Evolutionary conservation across 1,139 yeast genomes (phyloP), one percentile per base, ranked within the genome.

Genomic region (Pichia sp.): DNA sequence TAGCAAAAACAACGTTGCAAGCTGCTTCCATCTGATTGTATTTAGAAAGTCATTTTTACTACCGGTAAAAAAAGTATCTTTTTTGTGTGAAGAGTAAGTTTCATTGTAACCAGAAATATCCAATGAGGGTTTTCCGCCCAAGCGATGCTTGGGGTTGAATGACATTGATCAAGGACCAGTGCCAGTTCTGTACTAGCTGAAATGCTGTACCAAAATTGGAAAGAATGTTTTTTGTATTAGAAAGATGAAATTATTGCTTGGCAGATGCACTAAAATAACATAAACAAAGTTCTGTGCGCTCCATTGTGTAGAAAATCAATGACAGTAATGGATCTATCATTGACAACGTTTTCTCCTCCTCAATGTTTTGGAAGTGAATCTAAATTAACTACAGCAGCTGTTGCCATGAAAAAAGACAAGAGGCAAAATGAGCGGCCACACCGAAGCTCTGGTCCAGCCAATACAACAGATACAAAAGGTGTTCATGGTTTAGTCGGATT

Each of bases 1-100:
- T 1, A 68, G 50, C 38, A 73, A n/a, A 50, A 64, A 58, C 40
- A 75, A 53, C 0, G 63, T 10, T 0, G 53, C 3, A 31, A 67
- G 31, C 30, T 68, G 71, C 42, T 54, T 55, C 50, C 59, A 54
- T 23, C 70, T 59, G 2, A 58, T 34, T n/a, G 31, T 36, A 7
- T 42, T 38, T 8, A 43, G 11, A 10, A 52, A 10, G 10, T 23
- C 29, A 8, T 38, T 31, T 38, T 52, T 48, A 15, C 15, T 8
- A 29, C 7, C n/a, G 7, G 15, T 15, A 30, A 38, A n/a, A 2
- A 23, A n/a, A 3, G 43, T 13, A 8, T 15, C 16, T 40, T 29
- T 48, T 15, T 38, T 29, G n/a, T 26, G 19, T 11, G n/a, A n/a
- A 23, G 15, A 16, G 16, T 19, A 50, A 13, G 13, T 31, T 19